These are phyloP conservation scores for Arabidopsis hybrid DNA, from an alignment of 441 rosid genomes.

Conservation along the genomic window DNA sequence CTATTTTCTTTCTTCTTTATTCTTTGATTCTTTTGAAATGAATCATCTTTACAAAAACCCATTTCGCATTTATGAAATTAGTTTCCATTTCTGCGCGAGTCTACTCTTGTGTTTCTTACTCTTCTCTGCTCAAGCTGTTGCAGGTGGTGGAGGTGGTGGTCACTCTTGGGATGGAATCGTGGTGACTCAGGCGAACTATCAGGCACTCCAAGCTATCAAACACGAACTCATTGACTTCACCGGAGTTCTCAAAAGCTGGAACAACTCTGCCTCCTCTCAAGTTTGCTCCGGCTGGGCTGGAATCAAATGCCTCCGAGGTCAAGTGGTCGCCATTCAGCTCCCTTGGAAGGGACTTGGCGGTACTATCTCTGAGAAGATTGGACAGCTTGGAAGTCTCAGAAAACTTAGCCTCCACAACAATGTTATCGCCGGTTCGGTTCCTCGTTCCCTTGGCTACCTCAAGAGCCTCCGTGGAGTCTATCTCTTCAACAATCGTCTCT, in stretches of 20 bases:
- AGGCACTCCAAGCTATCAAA: slow-evolving; percentile 64
- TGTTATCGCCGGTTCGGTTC: slow-evolving; percentile 57
- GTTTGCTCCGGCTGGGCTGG: slow-evolving; percentile 76
- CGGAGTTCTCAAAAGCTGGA: slow-evolving; percentile 69
- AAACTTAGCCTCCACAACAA: slow-evolving; percentile 74
- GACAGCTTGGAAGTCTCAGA: slow-evolving; percentile 62
- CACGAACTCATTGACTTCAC: slow-evolving; percentile 58
- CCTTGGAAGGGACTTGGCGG: slow-evolving; percentile 74
- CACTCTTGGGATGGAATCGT: slow-evolving; percentile 60
- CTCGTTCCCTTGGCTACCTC: slow-evolving; percentile 68
- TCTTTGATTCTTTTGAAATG: slow-evolving; percentile 33
- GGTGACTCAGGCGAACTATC: slow-evolving; percentile 62
- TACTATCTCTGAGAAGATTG: slow-evolving; percentile 65
- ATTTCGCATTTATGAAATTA: slow-evolving; percentile 33
- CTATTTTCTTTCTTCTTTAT: slow-evolving; percentile 4
- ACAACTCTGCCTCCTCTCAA: slow-evolving; percentile 47
- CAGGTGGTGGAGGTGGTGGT: slow-evolving; percentile 44
- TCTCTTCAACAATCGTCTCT: slow-evolving; percentile 73
- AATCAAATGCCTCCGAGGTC: slow-evolving; percentile 71
- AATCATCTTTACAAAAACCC: slow-evolving; percentile 24
- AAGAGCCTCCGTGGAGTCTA: slow-evolving; percentile 63
- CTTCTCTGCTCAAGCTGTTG: slow-evolving; percentile 47
- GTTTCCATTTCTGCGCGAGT: slow-evolving; percentile 32
- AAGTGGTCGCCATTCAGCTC: slow-evolving; percentile 68
- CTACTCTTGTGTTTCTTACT: slow-evolving; percentile 49